A percentile compares a stretch with the other conserved stretches of the same genome.
These are phyloP conservation scores for Stenocarpella maydis DNA, from an alignment of 2,329 filamentous ascomycete species.

Conservation along the genomic window DNA sequence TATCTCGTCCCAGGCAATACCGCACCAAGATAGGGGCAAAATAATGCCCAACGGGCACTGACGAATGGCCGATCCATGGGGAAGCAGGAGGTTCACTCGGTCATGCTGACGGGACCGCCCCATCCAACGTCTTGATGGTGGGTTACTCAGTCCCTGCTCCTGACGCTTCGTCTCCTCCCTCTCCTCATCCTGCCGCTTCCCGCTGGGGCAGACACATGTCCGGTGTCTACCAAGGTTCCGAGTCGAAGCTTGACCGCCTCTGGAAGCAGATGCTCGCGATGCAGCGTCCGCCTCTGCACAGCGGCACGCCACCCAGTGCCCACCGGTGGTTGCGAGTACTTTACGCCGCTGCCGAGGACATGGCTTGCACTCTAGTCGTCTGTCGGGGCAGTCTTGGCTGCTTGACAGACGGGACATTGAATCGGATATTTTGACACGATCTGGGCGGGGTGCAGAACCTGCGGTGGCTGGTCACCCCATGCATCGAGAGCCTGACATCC, in stretches of 20 bases:
- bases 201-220: neutral
- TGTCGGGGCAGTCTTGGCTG: conserved; percentile 2
- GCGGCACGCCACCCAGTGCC: neutral
- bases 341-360: neutral
- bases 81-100: neutral
- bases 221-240: conserved; percentile 7
- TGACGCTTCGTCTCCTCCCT: too few species aligned
- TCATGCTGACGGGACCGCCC: neutral
- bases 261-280: conserved; percentile 2
- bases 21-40: too few species aligned
- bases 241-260: conserved; percentile 6
- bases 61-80: neutral
- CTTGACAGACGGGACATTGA: neutral
- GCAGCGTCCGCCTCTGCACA: neutral
- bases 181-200: neutral
- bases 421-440: neutral
- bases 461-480: neutral
- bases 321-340: neutral
- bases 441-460: neutral
- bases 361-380: neutral
- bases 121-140: neutral
- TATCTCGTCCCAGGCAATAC: neutral
- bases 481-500: neutral
- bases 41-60: neutral
- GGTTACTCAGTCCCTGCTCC: neutral